Conservation (phyloP, 1,284 basidiomycete genomes). For the Coriolopsis trogii region DNA sequence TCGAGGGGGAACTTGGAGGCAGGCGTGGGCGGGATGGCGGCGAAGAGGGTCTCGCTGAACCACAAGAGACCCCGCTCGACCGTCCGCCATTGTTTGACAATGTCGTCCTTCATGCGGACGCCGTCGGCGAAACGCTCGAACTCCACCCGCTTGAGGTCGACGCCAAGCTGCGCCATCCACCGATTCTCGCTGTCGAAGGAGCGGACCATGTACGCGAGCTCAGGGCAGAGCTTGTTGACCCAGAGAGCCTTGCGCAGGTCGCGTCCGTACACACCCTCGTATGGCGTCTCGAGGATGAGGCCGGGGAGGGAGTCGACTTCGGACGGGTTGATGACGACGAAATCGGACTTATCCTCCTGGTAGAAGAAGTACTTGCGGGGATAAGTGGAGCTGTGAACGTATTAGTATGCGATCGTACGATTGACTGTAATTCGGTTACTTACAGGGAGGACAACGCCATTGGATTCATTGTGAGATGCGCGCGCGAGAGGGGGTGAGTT, state of each 20-base stretch:
- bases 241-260: constrained; percentile 2
- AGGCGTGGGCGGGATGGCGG: background rate
- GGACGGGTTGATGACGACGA: too few species aligned
- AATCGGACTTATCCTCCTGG: too few species aligned
- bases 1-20: background rate
- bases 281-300: too few species aligned
- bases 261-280: background rate
- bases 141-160: background rate
- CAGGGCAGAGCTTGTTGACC: background rate
- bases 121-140: background rate
- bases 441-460: too few species aligned
- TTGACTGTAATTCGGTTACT: too few species aligned
- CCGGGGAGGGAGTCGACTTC: too few species aligned
- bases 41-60: background rate
- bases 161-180: background rate
- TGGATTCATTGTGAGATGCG: too few species aligned
- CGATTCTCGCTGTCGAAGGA: background rate
- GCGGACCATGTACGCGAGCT: constrained; percentile 11
- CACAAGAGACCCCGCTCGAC: background rate
- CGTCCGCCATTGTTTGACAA: background rate
- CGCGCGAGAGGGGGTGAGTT: too few species aligned
- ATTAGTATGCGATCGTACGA: too few species aligned
- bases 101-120: background rate
- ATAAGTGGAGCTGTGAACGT: too few species aligned
- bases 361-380: too few species aligned